Percentiles rank a stretch among this genome's conserved stretches.
Conservation (phyloP, 108 stramenopile genomes). For the Epithemia pelagica region DNA sequence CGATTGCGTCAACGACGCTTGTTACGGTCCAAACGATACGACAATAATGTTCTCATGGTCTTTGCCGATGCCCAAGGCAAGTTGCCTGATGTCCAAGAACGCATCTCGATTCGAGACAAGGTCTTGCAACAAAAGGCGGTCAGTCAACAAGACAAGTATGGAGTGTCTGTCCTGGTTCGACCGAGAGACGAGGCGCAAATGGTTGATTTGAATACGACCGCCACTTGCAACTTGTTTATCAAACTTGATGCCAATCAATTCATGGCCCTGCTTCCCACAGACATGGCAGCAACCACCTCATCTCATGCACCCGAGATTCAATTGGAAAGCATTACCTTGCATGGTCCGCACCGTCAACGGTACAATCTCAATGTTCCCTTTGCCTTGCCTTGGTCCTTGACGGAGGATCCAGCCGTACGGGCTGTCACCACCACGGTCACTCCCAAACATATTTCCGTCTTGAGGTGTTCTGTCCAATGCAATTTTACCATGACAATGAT, state of each 20-base stretch:
- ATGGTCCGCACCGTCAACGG: not conserved
- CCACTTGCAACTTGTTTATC: not conserved
- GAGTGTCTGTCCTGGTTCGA: not conserved
- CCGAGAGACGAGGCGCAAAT: not conserved
- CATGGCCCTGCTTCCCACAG: no score
- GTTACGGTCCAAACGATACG: not conserved
- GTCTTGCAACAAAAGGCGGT: not conserved
- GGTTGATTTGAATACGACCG: not conserved
- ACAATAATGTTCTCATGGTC: not conserved
- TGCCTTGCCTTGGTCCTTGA: not conserved
- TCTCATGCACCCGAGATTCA: no score
- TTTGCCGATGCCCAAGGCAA: not conserved
- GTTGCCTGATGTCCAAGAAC: not conserved
- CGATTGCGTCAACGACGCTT: slow-evolving; percentile 3
- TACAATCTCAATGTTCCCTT: not conserved
- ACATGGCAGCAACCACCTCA: no score
- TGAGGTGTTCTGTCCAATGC: not conserved
- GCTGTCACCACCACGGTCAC: not conserved
- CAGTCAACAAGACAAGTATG: not conserved
- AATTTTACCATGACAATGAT: no score
- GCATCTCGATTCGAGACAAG: not conserved
- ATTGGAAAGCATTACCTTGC: not conserved
- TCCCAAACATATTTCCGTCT: not conserved
- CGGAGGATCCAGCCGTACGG: not conserved
- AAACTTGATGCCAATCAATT: not conserved